Evolutionary conservation across 2,329 filamentous ascomycete genomes (phyloP), one percentile per base, ranked within the genome.

Genomic region (Claviceps sp.): DNA sequence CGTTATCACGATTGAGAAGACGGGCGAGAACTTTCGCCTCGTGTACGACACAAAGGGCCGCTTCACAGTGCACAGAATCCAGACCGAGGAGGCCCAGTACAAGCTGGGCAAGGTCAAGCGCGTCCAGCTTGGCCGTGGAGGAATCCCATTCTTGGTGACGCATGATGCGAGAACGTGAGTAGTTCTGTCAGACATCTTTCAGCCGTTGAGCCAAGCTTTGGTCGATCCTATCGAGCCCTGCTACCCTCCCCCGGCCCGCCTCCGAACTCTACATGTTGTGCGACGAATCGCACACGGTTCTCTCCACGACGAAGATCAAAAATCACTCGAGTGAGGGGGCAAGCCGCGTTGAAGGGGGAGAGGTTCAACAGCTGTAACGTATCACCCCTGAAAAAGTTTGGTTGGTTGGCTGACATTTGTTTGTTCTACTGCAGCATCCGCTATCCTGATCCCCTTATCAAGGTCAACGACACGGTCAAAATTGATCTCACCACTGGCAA

Each of bases 121-220:
- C 70, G 93, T 98, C 59, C 93, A 98, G 82, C 84, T 98, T 68
- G 93, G 93, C 81, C 91, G 89, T 77, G 94, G 93, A 78, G 93
- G 90, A 81, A 95, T 98, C 85, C 93, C 93, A 94, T 98, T 95
- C 90, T 96, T 97, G 89, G 93, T 98, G 88, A 98, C 93, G 90
- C 93, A 98, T 88, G 93, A 98, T 93, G 93, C 93, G 79, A 87
- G 93, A 90, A 98, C 93, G 91, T 98, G 81, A 95, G 91, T 97
- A 50, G 53, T 55, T 86, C 82, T 85, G 77, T 82, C 78, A 81
- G 77, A 87, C 86, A 89, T 96, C 90, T 93, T 90, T 96, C 91
- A 96, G 91, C 85, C 91, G 91, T 96, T 96, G 91, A 89, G 91
- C 88, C 89, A 94, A 93, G 87, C 81, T 95, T 93, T 95, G 89